Base-by-base conservation (phyloP, 257 asterid species). In the Misopates orontium region DNA sequence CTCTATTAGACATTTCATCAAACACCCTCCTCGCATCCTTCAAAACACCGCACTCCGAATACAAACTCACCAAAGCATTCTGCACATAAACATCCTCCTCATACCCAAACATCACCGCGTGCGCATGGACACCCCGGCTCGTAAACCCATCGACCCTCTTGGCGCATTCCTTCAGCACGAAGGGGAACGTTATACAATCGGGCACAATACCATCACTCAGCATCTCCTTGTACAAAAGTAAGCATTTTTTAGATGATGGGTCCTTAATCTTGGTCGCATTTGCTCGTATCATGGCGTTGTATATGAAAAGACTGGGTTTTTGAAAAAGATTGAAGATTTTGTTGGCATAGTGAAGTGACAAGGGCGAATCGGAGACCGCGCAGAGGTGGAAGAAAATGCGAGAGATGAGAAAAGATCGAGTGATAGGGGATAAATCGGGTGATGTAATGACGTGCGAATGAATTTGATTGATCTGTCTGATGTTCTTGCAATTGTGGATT, bases 271-370 rank as follows among this genome's bases (percentile, higher is more conserved):
- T 84, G 25, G 81, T 76, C 60, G 96, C 84, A 9, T 71, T 60
- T 48, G 87, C 95, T 76, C 97, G 78, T 63, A 90, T 85, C 81
- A 90, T 75, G 32, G 95, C 88, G 59, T 88, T 90, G 72, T 82
- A 91, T 32, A 66, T 28, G 56, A 79, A 90, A 67, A 82, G 76
- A 69, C 72, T 88, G 24, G 85, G 91, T 20, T 50, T 70, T 13
- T 56, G 70, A 28, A 79, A 60, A 70, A 60, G 72, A 0, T 51
- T 69, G 78, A 90, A 88, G 58, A 88, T 66, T 36, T 67, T 41
- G 49, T 69, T 51, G 68, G 92, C 86, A 42, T 84, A 83, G 54
- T 40, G 47, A 49, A 90, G 78, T 51, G 87, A 80, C 16, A 62
- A 65, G 0, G 75, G 73, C 40, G 77, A 77, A n/a, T 74, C 55